phyloP scores from a whole-genome alignment of 73 alveolate species.

The Loxodes magnus region DNA sequence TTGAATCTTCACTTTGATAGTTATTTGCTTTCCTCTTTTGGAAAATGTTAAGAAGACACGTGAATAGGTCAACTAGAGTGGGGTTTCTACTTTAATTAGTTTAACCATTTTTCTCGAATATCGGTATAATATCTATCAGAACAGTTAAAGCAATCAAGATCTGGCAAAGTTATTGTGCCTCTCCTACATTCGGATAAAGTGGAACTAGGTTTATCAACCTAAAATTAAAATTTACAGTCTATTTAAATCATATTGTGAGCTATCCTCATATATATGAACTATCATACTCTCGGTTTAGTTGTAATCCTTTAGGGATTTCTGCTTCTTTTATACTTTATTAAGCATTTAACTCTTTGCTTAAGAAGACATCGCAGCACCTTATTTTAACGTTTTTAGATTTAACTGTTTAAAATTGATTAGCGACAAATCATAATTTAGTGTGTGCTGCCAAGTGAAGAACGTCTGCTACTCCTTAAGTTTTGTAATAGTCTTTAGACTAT shows the following conservation, averaged over 20 bases:
- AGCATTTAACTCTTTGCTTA: constrained; percentile 1
- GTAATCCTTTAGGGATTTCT: constrained; percentile 2
- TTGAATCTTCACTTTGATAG: not conserved
- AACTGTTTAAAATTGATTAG: constrained; percentile 17
- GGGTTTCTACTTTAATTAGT: not conserved
- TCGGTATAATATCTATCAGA: not conserved
- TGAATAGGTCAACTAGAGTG: constrained; percentile 1
- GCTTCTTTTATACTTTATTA: not conserved
- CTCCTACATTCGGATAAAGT: constrained; percentile 59
- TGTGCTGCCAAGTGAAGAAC: constrained; percentile 26
- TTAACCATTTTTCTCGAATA: not conserved
- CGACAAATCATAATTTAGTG: constrained; percentile 33
- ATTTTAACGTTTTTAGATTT: constrained; percentile 24
- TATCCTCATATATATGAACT: constrained; percentile 47
- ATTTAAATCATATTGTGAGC: constrained; percentile 46
- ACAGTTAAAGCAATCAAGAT: constrained; percentile 48
- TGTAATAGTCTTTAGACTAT: not conserved
- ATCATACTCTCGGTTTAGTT: constrained; percentile 41
- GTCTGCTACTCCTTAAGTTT: constrained; percentile 33
- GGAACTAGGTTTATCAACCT: constrained; percentile 57
- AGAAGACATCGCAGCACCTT: constrained; percentile 40
- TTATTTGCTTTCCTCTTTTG: not conserved
- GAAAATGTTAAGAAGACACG: too few species aligned
- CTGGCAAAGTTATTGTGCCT: constrained; percentile 82
- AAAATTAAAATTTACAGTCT: too few species aligned